phyloP scores from a whole-genome alignment of 2,329 filamentous ascomycete species.

The Berkeleyomyces basicola region DNA sequence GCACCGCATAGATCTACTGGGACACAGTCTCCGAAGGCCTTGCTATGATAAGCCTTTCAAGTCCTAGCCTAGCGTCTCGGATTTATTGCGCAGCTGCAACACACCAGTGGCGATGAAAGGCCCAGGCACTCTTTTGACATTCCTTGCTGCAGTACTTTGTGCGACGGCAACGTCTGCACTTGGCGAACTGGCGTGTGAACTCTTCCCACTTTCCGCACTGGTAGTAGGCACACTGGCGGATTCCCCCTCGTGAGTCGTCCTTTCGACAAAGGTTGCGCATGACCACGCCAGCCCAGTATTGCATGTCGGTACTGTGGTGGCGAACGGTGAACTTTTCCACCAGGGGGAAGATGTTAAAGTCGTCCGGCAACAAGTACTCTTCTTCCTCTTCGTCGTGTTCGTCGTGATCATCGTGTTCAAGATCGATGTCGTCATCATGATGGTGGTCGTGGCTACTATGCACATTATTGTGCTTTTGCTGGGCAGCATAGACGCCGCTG shows the following conservation, averaged over 20 bases:
- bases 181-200: slow-evolving; percentile 90
- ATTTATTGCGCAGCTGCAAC: slow-evolving; percentile 48
- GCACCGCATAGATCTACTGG: neutral
- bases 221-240: slow-evolving; percentile 94
- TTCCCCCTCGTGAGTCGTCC: slow-evolving; percentile 85
- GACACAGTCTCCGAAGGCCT: neutral
- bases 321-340: slow-evolving; percentile 97
- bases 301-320: slow-evolving; percentile 92
- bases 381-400: slow-evolving; percentile 45
- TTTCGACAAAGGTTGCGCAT: slow-evolving; percentile 98
- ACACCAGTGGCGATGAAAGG: slow-evolving; percentile 96
- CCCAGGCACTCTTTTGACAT: slow-evolving; percentile 98
- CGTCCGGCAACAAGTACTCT: slow-evolving; percentile 81
- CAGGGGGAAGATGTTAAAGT: slow-evolving; percentile 95
- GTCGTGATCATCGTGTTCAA: slow-evolving; percentile 14
- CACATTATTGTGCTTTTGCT: neutral
- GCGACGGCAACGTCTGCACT: slow-evolving; percentile 85
- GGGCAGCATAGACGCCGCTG: neutral
- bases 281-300: slow-evolving; percentile 97
- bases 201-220: slow-evolving; percentile 98
- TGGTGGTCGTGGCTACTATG: neutral
- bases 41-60: neutral
- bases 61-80: neutral
- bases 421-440: neutral
- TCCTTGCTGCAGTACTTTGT: slow-evolving; percentile 99